Evolutionary conservation across 164 flowering plant genomes (phyloP), one percentile per base, ranked within the genome.

Genomic region (Amborella trichopoda): DNA sequence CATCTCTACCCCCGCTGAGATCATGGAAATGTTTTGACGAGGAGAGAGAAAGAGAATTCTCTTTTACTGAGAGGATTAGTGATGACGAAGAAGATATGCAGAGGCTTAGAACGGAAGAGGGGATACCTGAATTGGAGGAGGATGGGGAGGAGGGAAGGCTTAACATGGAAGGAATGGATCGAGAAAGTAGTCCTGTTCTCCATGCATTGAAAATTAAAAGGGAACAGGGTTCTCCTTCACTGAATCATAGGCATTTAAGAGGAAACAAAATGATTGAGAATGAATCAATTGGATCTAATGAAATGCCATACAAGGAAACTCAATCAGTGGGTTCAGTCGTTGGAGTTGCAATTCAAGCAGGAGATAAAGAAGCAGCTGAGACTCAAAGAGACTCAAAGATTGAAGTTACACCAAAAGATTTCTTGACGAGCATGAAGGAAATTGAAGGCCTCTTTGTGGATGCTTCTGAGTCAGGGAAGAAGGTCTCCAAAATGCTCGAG

Each of bases 401-500:
- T 60, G 75, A 71, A 44, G 65, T 65, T 59, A 58, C 57, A 19
- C 65, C 84, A 9, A 83, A 80, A 64, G 94, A 88, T 60, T 80
- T 91, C 53, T 50, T 74, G 40, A 65, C 78, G 34, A 72, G 88
- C 73, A 67, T 88, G 44, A 87, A 72, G 66, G 93, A 87, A n/a
- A 73, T 84, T 52, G 99, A 88, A 46, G 44, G 21, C 59, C 80
- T 82, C n/a, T 91, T 91, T 54, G 30, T 55, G 14, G 73, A 72
- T 63, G 99, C 95, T 48, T 80, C 96, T 32, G 99, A 84, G 20
- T 75, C 81, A 27, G 95, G 99, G 43, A 76, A 66, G 71, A 94
- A 87, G 66, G 86, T 91, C 49, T 94, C 93, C 9, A 69, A 83
- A 64, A 91, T 91, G 99, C 90, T 91, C 42, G 99, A 91, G 66